Percentiles rank a stretch among this genome's conserved stretches.
phyloP scores from a whole-genome alignment of 192 early-diverging fungal genomes.

The Coemansia interrupta region DNA sequence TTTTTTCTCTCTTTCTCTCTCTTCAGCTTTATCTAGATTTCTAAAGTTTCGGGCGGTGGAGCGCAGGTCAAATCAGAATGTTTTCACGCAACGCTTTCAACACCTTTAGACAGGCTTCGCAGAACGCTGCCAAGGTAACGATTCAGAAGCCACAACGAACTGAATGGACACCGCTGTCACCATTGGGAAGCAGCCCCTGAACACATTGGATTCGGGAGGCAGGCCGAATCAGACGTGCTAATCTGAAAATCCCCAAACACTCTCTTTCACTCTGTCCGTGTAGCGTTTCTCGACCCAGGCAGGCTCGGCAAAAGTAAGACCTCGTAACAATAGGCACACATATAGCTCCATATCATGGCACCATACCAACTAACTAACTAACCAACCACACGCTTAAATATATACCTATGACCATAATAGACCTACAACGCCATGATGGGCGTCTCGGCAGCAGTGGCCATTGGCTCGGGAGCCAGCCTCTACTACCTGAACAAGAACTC shows the following conservation, averaged over 20 bases:
- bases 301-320: conserved; percentile 28
- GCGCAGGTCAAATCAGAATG: conserved; percentile 15
- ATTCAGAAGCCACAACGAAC: not conserved
- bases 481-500: conserved; percentile 53
- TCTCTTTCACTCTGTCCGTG: conserved; percentile 3
- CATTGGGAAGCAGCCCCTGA: not conserved
- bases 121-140: conserved; percentile 33
- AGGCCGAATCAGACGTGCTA: not conserved
- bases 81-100: conserved; percentile 43
- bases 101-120: conserved; percentile 31
- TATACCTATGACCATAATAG: conserved; percentile 7
- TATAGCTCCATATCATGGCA: not conserved
- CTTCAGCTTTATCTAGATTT: too few relatives aligned
- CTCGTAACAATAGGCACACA: not conserved
- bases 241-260: not conserved
- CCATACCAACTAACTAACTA: too few relatives aligned
- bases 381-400: not conserved
- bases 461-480: conserved; percentile 52
- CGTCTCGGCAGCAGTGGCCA: conserved; percentile 61
- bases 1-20: not conserved
- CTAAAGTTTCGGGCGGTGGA: not conserved
- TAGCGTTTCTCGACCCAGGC: conserved; percentile 41
- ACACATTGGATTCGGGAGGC: not conserved
- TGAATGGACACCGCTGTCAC: not conserved
- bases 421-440: conserved; percentile 33